phyloP scores from a whole-genome alignment of 2,329 filamentous ascomycete species.

The Sporothrix schenckii region DNA sequence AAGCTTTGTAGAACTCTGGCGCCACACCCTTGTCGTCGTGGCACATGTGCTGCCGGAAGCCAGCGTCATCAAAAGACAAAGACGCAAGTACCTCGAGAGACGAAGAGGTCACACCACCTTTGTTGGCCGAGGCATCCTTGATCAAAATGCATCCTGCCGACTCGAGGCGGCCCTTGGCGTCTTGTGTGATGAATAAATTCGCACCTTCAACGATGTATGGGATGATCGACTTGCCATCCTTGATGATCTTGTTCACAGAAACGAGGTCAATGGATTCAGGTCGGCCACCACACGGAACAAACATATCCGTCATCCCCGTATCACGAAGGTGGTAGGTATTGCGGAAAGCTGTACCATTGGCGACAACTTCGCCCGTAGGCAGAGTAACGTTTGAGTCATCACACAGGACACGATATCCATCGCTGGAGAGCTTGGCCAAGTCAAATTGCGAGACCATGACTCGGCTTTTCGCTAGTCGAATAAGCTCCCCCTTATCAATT shows the following conservation, averaged over 20 bases:
- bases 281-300: slow-evolving; percentile 94
- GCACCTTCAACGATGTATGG: slow-evolving; percentile 97
- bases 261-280: slow-evolving; percentile 95
- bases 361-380: slow-evolving; percentile 80
- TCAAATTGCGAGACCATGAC: slow-evolving; percentile 91
- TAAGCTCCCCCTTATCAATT: slow-evolving; percentile 78
- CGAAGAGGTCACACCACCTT: slow-evolving; percentile 96
- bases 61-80: slow-evolving; percentile 86
- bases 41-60: slow-evolving; percentile 94
- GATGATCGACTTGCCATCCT: slow-evolving; percentile 81
- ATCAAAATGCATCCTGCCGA: slow-evolving; percentile 92
- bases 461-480: slow-evolving; percentile 81
- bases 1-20: slow-evolving; percentile 89
- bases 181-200: slow-evolving; percentile 95
- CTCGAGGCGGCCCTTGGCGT: slow-evolving; percentile 93
- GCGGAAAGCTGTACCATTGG: slow-evolving; percentile 92
- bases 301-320: slow-evolving; percentile 76
- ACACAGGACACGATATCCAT: slow-evolving; percentile 89
- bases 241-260: slow-evolving; percentile 83
- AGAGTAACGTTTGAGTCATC: slow-evolving; percentile 90
- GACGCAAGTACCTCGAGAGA: slow-evolving; percentile 95
- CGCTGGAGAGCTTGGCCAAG: slow-evolving; percentile 76
- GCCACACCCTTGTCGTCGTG: slow-evolving; percentile 70
- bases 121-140: slow-evolving; percentile 98
- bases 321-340: slow-evolving; percentile 94